Evolutionary conservation across 768 basidiomycete species (phyloP), one percentile per base, ranked within the genome.

Genomic region (Ephemerocybe angulata): DNA sequence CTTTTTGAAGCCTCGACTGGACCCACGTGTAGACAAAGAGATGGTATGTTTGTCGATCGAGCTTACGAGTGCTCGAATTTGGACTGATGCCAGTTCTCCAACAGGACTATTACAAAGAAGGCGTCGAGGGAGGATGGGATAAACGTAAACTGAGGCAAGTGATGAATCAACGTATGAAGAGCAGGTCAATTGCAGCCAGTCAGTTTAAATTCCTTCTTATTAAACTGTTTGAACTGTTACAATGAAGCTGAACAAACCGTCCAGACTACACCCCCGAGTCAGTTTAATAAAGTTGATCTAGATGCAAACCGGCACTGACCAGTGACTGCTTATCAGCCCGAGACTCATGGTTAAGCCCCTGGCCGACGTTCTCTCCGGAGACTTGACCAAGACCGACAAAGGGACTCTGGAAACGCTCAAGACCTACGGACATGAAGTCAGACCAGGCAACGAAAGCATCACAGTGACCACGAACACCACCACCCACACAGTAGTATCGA

Each of bases 131-230:
- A 24, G 62, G 61, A 4, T 72, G 70, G 70, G 63, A 71, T 56
- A 60, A 65, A 38, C 67, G 70, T 11, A 71, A 68, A 46, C 55
- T 70, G 15, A 58, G 65, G 0, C 54, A 63, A 12, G 54, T 67
- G 4, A 53, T 69, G 57, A 62, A 62, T 15, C 62, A 69, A 53
- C 62, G 67, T 19, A 66, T 67, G 7, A 63, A 66, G 41, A 64
- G 66, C 7, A 66, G 65, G 52, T 65, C 64, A 28, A 63, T 69
- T 29, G 71, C 70, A 37, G 62, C 66, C 21, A 72, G 70, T 71
- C 47, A 27, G 67, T 59, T 2, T 22, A 21, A 19, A 3, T 17
- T 48, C 21, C 29, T 30, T 38, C 38, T 44, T 17, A 8, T 28
- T 46, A 6, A 8, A 29, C 8, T 15, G 40, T 21, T 28, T n/a